phyloP scores from a whole-genome alignment of 768 basidiomycete genomes.

The Russula dissimulans region DNA sequence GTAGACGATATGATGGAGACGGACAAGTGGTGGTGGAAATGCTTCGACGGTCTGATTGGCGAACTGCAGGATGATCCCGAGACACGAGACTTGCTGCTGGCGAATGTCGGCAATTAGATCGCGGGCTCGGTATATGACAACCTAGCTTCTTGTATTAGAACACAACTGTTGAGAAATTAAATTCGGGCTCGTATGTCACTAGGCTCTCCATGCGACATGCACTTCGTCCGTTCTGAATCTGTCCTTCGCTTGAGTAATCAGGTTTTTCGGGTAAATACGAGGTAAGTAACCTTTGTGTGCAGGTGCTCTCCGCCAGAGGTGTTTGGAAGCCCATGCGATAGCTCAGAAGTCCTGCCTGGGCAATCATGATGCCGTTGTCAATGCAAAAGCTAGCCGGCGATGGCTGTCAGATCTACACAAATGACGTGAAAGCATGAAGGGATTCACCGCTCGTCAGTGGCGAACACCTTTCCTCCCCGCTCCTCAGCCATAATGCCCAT shows the following conservation, averaged over 20 bases:
- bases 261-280: not conserved
- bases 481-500: constrained; percentile 97
- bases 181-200: constrained; percentile 16
- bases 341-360: constrained; percentile 88
- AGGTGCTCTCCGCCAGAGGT: constrained; percentile 67
- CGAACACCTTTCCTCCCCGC: constrained; percentile 81
- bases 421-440: not conserved
- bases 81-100: constrained; percentile 42
- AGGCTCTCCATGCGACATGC: constrained; percentile 80
- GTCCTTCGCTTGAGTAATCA: not conserved
- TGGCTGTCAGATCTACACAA: not conserved
- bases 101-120: constrained; percentile 34
- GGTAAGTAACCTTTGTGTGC: constrained; percentile 73
- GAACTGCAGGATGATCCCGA: constrained; percentile 40
- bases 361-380: constrained; percentile 99
- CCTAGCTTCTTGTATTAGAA: not conserved
- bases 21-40: constrained; percentile 78
- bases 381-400: constrained; percentile 67
- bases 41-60: constrained; percentile 34
- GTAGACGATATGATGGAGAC: constrained; percentile 43
- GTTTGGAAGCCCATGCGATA: constrained; percentile 87
- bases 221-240: constrained; percentile 96
- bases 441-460: constrained; percentile 85
- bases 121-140: not conserved
- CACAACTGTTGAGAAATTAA: not conserved